Evolutionary conservation across 225 moss, liverwort and hornwort species (phyloP), one percentile per base, ranked within the genome.

Genomic region (Ulota crispa): DNA sequence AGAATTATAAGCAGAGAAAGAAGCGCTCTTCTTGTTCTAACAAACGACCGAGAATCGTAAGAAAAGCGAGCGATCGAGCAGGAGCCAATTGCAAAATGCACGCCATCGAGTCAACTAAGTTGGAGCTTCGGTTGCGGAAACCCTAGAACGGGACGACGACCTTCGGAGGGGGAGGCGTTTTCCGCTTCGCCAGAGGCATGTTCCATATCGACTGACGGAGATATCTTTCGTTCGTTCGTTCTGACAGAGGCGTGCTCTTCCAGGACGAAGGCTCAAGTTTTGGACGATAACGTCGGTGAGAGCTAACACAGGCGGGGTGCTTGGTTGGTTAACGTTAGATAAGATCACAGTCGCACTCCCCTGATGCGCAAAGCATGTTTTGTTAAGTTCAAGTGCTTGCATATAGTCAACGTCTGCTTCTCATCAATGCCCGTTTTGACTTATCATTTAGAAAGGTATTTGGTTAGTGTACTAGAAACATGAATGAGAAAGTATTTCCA

Each of bases 81-180:
- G 8, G 16, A 55, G 54, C 14, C 37, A 72, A 41, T 52, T 52
- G 57, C 52, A 27, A 43, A 74, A 42, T 73, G 74, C 43, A 50
- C 6, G 41, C 65, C 65, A 11, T 76, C 39, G 50, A 75, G 67
- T 32, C 42, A 16, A 68, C 70, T 8, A 56, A 23, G 82, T 34
- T 16, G 20, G 55, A 70, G 32, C 13, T 7, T 8, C 59, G 57
- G 60, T 50, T 23, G 27, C 6, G 20, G 39, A 84, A 65, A 2
- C 87, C 87, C 87, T 84, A 87, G 73, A 84, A 84, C 56, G 14
- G 24, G 34, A 34, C 34, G 34, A 36, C 36, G 0, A 2, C 0
- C 24, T 31, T 9, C 19, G 15, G 0, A 0, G 47, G 20, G 24
- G 50, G 70, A 70, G 37, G 59, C 60, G 34, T 47, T 68, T 76